Base-by-base conservation (phyloP, 2,329 filamentous ascomycete species). In the Colletotrichum acutatum region DNA sequence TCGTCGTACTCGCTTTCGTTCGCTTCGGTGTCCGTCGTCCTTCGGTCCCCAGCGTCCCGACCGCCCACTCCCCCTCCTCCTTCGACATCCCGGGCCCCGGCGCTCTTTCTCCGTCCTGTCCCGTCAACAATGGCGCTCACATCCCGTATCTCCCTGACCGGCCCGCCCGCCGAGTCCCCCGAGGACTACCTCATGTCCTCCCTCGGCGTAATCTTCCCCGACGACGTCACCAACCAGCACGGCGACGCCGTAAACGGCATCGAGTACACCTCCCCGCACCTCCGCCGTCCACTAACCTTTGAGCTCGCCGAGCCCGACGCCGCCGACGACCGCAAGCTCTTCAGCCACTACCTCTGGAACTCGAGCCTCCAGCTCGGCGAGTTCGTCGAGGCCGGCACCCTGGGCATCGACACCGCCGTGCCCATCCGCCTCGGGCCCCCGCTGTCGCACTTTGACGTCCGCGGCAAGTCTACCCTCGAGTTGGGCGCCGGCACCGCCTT, bases 321-420 rank as follows among this genome's bases (percentile, higher is more conserved):
- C 37, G 89, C 91, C 67, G 82, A 86, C 34, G 88, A 90, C 76
- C 83, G 91, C 62, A 80, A 82, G 24, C 86, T 94, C 57, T 94
- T 94, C 79, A 90, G 90, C 74, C 92, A 95, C 79, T 94, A 92
- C 80, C 82, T 94, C 30, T 95, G 92, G 92, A 95, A 95, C 81
- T 86, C 92, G 7, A 86, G 85, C 22, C 80, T 91, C 60, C 80
- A 89, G 75, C 83, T 90, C 1, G 88, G 87, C 9, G 89, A 90
- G 80, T 82, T 90, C 32, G 82, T 90, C 68, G 89, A 91, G 79
- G 84, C 84, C 8, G 86, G 85, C 54, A 82, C 84, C 6, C 76
- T 88, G 26, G 76, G 76, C 16, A 56, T 80, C 7, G 66, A 65
- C 11, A 56, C 61, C 11, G 53, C 58, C 30, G 62, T 72, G 16